These are phyloP conservation scores for Cladosporium sphaerospermum DNA, from an alignment of 2,329 filamentous ascomycete species.

Conservation along the genomic window DNA sequence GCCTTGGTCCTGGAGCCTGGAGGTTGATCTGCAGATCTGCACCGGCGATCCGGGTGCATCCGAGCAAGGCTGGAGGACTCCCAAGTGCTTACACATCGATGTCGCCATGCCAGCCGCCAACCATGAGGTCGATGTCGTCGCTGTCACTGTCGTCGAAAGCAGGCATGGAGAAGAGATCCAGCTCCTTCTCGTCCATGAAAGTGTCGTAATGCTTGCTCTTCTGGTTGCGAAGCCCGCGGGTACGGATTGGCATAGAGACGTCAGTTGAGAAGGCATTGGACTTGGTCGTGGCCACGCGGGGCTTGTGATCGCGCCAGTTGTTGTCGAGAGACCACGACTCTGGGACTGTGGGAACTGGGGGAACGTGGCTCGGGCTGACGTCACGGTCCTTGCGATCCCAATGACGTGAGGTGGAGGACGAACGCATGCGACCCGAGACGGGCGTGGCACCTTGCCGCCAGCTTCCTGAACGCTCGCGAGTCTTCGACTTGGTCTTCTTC, in stretches of 20 bases:
- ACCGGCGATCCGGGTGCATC: background rate
- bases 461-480: slow-evolving; percentile 26
- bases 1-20: background rate
- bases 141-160: slow-evolving; percentile 8
- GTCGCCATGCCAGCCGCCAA: slow-evolving; percentile 10
- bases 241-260: slow-evolving; percentile 2
- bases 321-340: slow-evolving; percentile 39
- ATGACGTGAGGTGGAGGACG: slow-evolving; percentile 30
- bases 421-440: slow-evolving; percentile 22
- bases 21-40: background rate
- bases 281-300: slow-evolving; percentile 7
- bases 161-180: slow-evolving; percentile 8
- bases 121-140: slow-evolving; percentile 12
- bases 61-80: background rate
- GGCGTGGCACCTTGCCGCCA: slow-evolving; percentile 27
- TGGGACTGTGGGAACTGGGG: slow-evolving; percentile 11
- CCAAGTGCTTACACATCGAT: slow-evolving; percentile 4
- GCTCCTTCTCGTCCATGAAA: slow-evolving; percentile 11
- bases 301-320: slow-evolving; percentile 44
- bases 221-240: background rate
- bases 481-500: slow-evolving; percentile 27
- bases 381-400: slow-evolving; percentile 26
- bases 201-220: slow-evolving; percentile 3
- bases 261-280: slow-evolving; percentile 3
- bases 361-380: slow-evolving; percentile 13